These are phyloP conservation scores for Penicillium robsamsonii DNA, from an alignment of 495 filamentous ascomycete genomes.

Conservation along the genomic window DNA sequence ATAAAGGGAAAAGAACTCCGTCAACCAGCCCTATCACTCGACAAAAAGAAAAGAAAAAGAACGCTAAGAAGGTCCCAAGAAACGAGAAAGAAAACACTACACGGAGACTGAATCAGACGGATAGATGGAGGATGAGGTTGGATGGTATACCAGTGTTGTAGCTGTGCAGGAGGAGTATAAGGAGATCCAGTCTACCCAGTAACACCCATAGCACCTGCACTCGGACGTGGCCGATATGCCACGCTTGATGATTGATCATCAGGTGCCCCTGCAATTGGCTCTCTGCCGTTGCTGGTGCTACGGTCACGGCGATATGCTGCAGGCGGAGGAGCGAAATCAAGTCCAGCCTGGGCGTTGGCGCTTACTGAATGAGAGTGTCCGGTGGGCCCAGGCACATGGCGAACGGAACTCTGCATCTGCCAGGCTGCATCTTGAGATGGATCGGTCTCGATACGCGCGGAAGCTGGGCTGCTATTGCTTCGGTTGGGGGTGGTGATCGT, in stretches of 20 bases:
- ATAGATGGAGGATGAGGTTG: conserved; percentile 18
- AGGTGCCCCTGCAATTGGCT: conserved; percentile 26
- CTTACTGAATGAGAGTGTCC: conserved; percentile 40
- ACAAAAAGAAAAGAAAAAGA: conserved; percentile 27
- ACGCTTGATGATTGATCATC: conserved; percentile 37
- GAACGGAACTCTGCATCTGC: conserved; percentile 78
- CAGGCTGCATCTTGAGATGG: conserved; percentile 66
- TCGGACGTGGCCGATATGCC: conserved; percentile 42
- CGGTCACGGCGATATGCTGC: conserved; percentile 38
- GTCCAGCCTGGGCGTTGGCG: conserved; percentile 25
- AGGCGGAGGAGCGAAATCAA: conserved; percentile 32
- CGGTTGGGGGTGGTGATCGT: conserved; percentile 42
- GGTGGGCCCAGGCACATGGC: conserved; percentile 67
- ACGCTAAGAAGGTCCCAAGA: conserved; percentile 37
- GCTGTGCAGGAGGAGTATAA: conserved; percentile 22
- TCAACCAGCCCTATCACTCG: conserved; percentile 35
- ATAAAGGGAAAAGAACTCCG: conserved; percentile 33
- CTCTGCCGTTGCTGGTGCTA: conserved; percentile 43
- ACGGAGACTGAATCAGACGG: conserved; percentile 20
- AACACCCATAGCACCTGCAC: conserved; percentile 46
- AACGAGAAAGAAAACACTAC: conserved; percentile 22
- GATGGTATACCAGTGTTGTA: conserved; percentile 22
- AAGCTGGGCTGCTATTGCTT: conserved; percentile 38
- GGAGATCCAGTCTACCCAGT: conserved; percentile 33
- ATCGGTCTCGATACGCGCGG: conserved; percentile 73